These are phyloP conservation scores for Xylariaceae sp. DNA, from an alignment of 2,329 filamentous ascomycete genomes.

Conservation along the genomic window DNA sequence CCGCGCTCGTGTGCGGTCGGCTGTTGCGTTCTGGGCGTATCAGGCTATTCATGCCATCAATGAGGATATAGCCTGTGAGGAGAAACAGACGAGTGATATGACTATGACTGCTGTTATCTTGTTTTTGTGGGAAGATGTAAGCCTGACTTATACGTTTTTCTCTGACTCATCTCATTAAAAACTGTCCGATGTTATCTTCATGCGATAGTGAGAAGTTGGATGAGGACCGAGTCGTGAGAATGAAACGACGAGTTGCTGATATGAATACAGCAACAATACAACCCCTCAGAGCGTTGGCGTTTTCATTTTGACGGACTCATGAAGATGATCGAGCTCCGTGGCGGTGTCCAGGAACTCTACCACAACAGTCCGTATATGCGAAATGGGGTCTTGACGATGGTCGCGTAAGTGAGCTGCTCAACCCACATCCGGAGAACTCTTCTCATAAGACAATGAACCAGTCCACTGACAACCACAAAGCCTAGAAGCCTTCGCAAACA, in stretches of 20 bases:
- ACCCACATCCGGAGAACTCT: no score
- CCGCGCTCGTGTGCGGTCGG: constrained; percentile 5
- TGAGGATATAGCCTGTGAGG: constrained; percentile 23
- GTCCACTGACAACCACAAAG: constrained; percentile 15
- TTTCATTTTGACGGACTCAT: constrained; percentile 30
- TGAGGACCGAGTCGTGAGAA: no score
- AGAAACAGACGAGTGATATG: constrained; percentile 21
- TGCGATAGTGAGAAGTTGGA: neutral
- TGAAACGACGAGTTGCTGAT: neutral
- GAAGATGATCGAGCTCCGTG: constrained; percentile 29
- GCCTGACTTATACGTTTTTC: constrained; percentile 5
- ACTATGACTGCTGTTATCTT: constrained; percentile 30
- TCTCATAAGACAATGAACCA: neutral
- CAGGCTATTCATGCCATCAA: constrained; percentile 30
- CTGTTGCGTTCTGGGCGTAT: constrained; percentile 28
- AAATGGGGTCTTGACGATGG: constrained; percentile 17
- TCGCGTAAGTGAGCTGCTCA: constrained; percentile 24
- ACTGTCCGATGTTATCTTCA: neutral
- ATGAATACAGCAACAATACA: constrained; percentile 13
- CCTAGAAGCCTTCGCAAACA: constrained; percentile 31
- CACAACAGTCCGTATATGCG: constrained; percentile 14
- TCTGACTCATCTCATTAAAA: neutral
- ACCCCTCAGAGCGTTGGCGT: constrained; percentile 27
- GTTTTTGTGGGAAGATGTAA: constrained; percentile 30
- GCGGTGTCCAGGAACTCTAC: constrained; percentile 25